A percentile compares a stretch with the other conserved stretches of the same genome.
Conservation (phyloP, 78 protist species). For the Cavenderia fasciculata region DNA sequence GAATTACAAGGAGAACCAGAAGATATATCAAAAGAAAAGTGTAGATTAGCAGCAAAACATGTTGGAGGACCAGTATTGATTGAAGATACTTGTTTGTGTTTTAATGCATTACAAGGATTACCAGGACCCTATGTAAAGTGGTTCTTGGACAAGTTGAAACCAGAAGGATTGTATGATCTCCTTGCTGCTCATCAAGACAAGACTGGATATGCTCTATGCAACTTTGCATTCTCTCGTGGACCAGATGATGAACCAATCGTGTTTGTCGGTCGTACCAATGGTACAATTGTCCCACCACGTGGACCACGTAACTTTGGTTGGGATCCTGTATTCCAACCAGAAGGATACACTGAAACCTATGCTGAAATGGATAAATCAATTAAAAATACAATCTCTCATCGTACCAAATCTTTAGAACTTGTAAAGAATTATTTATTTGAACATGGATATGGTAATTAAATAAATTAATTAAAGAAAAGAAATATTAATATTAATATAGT, state of each 20-base stretch:
- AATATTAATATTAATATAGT: background rate
- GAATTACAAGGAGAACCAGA: slow-evolving; percentile 97
- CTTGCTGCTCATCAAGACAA: slow-evolving; percentile 92
- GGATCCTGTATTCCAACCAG: slow-evolving; percentile 96
- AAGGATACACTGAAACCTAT: slow-evolving; percentile 83
- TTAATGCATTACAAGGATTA: slow-evolving; percentile 95
- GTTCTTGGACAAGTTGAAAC: slow-evolving; percentile 95
- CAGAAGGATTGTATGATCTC: slow-evolving; percentile 93
- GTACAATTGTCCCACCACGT: slow-evolving; percentile 91
- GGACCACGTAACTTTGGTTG: slow-evolving; percentile 93
- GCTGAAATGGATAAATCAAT: slow-evolving; percentile 91
- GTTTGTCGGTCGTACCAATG: slow-evolving; percentile 90
- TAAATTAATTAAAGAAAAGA: background rate
- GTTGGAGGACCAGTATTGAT: slow-evolving; percentile 91
- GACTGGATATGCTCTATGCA: slow-evolving; percentile 95
- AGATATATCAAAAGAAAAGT: slow-evolving; percentile 90
- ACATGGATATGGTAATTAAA: background rate
- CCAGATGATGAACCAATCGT: slow-evolving; percentile 86
- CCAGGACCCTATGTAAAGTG: slow-evolving; percentile 97
- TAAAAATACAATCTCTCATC: slow-evolving; percentile 95
- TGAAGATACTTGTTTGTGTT: slow-evolving; percentile 98
- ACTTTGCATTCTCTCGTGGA: slow-evolving; percentile 89
- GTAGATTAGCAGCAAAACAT: slow-evolving; percentile 86
- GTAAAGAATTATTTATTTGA: slow-evolving; percentile 44
- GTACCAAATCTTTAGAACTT: slow-evolving; percentile 83